Evolutionary conservation across 1,284 basidiomycete genomes (phyloP).

Genomic region (Neotropicomus parvogracilis): DNA sequence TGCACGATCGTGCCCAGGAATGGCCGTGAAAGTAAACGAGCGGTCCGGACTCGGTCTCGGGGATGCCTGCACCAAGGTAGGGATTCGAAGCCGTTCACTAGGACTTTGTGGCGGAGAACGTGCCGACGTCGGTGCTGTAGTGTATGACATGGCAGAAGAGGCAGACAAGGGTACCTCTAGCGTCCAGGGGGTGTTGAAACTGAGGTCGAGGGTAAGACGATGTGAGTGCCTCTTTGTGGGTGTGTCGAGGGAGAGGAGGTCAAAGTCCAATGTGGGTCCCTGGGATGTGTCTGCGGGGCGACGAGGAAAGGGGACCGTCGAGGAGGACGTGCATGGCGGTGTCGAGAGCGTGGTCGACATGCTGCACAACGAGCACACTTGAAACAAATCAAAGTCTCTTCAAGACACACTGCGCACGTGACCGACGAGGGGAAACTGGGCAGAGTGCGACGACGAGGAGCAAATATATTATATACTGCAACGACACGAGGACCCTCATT

Average conservation of each 20-base stretch:
- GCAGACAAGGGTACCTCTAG: slow-evolving; percentile 22
- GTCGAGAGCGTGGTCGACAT: slow-evolving; percentile 31
- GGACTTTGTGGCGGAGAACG: slow-evolving; percentile 13
- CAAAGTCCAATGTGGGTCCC: not conserved
- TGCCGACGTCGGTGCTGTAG: slow-evolving; percentile 21
- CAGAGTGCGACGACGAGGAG: not conserved
- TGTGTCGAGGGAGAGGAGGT: not conserved
- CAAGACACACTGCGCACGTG: slow-evolving; percentile 24
- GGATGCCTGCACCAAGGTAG: slow-evolving; percentile 1
- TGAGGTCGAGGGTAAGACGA: slow-evolving; percentile 27
- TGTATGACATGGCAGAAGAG: slow-evolving; percentile 28
- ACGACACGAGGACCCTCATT: too few species aligned
- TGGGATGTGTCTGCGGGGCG: not conserved
- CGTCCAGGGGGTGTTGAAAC: slow-evolving; percentile 14
- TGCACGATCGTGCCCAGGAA: slow-evolving; percentile 5
- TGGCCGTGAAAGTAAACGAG: slow-evolving; percentile 12
- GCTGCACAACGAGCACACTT: slow-evolving; percentile 24
- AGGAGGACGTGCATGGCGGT: slow-evolving; percentile 22
- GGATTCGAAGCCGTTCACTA: not conserved
- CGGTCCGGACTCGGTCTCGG: slow-evolving; percentile 4
- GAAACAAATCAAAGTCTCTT: not conserved
- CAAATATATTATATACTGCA: slow-evolving; percentile 17
- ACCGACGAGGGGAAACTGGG: slow-evolving; percentile 12
- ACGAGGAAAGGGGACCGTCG: slow-evolving; percentile 17
- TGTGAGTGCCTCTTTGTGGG: too few species aligned